Conservation (phyloP, 164 flowering plant species). For the Houttuynia cordata region DNA sequence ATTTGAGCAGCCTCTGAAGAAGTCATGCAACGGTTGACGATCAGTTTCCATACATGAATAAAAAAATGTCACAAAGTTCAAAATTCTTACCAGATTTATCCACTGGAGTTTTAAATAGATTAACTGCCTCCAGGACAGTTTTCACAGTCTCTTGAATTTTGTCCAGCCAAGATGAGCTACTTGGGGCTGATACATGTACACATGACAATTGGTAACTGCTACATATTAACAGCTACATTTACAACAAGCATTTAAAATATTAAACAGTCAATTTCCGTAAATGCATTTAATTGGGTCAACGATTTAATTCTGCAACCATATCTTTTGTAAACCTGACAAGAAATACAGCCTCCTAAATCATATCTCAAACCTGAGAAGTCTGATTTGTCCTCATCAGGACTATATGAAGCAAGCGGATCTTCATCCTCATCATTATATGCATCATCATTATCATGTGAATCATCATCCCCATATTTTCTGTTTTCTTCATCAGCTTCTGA, state of each 20-base stretch:
- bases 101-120: constrained; percentile 61
- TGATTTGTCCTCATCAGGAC: constrained; percentile 37
- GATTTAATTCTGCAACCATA: too few species aligned
- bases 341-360: background rate
- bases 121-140: constrained; percentile 55
- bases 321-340: too few species aligned
- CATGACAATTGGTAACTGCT: background rate
- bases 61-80: background rate
- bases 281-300: too few species aligned
- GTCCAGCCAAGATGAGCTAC: constrained; percentile 74
- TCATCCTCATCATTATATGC: constrained; percentile 36
- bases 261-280: too few species aligned
- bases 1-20: constrained; percentile 67
- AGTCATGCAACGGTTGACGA: background rate
- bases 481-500: constrained; percentile 53
- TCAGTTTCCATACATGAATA: background rate
- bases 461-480: constrained; percentile 33
- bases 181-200: constrained; percentile 28
- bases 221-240: background rate
- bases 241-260: background rate
- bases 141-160: constrained; percentile 69
- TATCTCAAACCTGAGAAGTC: constrained; percentile 50
- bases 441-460: constrained; percentile 27
- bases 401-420: constrained; percentile 38
- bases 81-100: constrained; percentile 50